Percentiles rank a stretch among this genome's conserved stretches.
phyloP scores from a whole-genome alignment of 306 rosid genomes.

The Spatholobus suberectus region DNA sequence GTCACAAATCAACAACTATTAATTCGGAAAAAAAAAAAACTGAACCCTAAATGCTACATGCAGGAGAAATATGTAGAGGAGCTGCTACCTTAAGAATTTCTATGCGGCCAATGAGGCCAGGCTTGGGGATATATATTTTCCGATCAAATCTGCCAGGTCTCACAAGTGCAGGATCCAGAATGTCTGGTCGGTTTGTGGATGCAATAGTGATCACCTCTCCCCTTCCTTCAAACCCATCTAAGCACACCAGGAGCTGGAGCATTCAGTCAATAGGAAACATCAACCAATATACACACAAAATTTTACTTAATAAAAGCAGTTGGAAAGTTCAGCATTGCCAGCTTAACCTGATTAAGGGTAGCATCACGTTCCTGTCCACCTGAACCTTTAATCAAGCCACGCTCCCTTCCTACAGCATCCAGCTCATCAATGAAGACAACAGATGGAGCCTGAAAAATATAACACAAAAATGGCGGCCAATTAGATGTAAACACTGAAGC shows the following conservation, averaged over 20 bases:
- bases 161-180: conserved; percentile 95
- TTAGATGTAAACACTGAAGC: conserved; percentile 33
- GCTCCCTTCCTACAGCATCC: conserved; percentile 99
- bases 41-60: conserved; percentile 11
- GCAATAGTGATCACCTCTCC: conserved; percentile 99
- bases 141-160: conserved; percentile 98
- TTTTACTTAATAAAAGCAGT: conserved; percentile 14
- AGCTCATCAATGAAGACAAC: conserved; percentile 98
- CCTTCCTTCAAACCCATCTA: conserved; percentile 98
- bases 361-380: conserved; percentile 99
- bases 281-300: conserved; percentile 33
- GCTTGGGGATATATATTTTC: conserved; percentile 91
- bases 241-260: conserved; percentile 89
- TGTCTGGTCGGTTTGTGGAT: conserved; percentile 96
- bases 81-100: conserved; percentile 82
- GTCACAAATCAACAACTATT: conserved; percentile 26
- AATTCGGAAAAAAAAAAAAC: not conserved
- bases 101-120: conserved; percentile 90
- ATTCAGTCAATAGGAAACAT: conserved; percentile 47
- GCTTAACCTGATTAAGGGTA: conserved; percentile 93
- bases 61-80: conserved; percentile 3
- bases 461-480: conserved; percentile 21
- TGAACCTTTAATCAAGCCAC: conserved; percentile 98
- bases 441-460: conserved; percentile 82
- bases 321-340: conserved; percentile 9